These are phyloP conservation scores for Fusarium zealandicum DNA, from an alignment of 2,329 filamentous ascomycete species.

Conservation along the genomic window DNA sequence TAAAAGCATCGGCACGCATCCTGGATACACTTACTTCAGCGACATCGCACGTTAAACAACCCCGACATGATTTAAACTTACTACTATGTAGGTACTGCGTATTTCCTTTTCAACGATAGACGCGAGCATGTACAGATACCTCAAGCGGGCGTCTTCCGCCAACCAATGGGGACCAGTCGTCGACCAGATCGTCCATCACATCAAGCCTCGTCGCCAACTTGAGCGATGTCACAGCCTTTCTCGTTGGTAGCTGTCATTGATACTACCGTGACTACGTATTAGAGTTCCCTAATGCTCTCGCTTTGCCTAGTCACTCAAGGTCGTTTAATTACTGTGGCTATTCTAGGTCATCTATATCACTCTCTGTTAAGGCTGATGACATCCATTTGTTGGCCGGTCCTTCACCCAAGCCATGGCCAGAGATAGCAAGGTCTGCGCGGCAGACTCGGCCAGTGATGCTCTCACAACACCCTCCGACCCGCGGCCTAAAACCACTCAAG, in stretches of 20 bases:
- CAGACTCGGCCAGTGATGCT: slow-evolving; percentile 25
- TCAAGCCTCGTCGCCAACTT: background rate
- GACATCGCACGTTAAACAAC: too few relatives aligned
- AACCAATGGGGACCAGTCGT: background rate
- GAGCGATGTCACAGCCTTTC: background rate
- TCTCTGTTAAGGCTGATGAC: slow-evolving; percentile 14
- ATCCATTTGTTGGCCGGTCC: slow-evolving; percentile 17
- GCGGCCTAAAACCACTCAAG: slow-evolving; percentile 24
- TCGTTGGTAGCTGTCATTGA: background rate
- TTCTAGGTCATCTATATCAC: slow-evolving; percentile 22
- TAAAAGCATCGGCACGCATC: background rate
- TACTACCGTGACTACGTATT: background rate
- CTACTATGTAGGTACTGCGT: too few relatives aligned
- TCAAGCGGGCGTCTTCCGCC: background rate
- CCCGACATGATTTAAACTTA: too few relatives aligned
- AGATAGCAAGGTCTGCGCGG: slow-evolving; percentile 18
- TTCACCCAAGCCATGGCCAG: slow-evolving; percentile 7
- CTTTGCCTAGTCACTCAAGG: background rate
- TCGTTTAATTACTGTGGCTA: background rate
- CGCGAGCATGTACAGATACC: background rate
- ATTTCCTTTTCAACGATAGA: background rate
- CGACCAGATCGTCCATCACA: slow-evolving; percentile 6
- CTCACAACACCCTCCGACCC: slow-evolving; percentile 12
- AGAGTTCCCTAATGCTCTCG: slow-evolving; percentile 10
- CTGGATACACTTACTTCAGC: too few relatives aligned